These are phyloP conservation scores for Fraxinus albicans DNA, from an alignment of 305 asterid genomes.

Conservation along the genomic window DNA sequence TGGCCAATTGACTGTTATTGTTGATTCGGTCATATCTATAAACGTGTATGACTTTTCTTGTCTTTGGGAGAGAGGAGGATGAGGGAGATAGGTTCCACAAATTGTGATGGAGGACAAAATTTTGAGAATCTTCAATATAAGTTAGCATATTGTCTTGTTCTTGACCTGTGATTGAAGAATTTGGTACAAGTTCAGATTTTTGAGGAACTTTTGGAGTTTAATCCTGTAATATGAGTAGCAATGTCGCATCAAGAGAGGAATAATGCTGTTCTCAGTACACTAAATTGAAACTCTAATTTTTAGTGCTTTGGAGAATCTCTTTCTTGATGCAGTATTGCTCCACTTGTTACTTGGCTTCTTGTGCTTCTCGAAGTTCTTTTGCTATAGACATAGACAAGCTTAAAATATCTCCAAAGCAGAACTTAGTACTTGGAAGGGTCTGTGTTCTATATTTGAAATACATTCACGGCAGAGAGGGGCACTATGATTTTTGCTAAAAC, in stretches of 20 bases:
- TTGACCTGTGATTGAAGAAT: conserved; percentile 23
- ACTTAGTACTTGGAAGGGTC: not conserved
- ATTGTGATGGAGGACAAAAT: conserved; percentile 2
- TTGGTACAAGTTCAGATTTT: conserved; percentile 23
- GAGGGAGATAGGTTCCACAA: conserved; percentile 6
- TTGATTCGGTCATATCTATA: not conserved
- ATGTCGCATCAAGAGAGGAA: conserved; percentile 58
- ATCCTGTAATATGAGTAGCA: conserved; percentile 25
- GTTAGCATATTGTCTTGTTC: conserved; percentile 17
- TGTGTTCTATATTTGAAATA: not conserved
- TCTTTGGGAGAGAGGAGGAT: conserved; percentile 3
- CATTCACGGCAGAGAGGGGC: not conserved
- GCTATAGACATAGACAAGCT: not conserved
- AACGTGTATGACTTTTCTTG: not conserved
- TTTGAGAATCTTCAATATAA: not conserved
- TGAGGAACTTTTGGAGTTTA: conserved; percentile 22
- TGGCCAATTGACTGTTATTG: not conserved
- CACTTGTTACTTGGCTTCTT: conserved; percentile 23
- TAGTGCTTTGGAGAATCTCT: conserved; percentile 60
- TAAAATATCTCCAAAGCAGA: conserved; percentile 3
- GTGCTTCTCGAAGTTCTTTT: conserved; percentile 23
- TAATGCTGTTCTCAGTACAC: conserved; percentile 42
- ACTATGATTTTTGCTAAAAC: not conserved
- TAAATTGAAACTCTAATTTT: conserved; percentile 46
- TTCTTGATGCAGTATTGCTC: conserved; percentile 40